Base-by-base conservation (phyloP, 148 eudicot species). In the Fagopyrum tataricum region DNA sequence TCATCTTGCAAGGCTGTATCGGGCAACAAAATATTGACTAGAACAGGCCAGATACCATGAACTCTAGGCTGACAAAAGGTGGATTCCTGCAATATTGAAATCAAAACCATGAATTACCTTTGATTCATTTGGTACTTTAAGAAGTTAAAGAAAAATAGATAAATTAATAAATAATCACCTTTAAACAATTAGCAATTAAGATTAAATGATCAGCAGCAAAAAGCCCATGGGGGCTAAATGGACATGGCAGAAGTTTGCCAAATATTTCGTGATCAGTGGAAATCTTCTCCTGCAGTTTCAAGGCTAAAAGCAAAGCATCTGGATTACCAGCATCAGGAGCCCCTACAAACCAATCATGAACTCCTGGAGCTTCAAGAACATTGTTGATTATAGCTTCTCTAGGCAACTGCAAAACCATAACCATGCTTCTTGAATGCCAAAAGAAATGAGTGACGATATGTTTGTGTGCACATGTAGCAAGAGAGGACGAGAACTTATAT, bases 51-150 rank as follows among this genome's bases (percentile, higher is more conserved):
- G 15, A 96, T 78, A 78, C 94, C 84, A 81, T 96, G 99, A 74
- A 92, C 90, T 78, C 97, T 87, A 39, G 99, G 97, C 80, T 87
- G 94, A 81, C 96, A 95, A 77, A 90, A 95, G 46, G 97, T 85
- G 20, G 97, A 90, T 72, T 91, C 96, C 97, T 90, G 92, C 78
- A 85, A 72, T 20, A 59, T 24, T 37, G 42, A 43, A 78, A 61
- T 47, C 59, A 49, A 70, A 14, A 17, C 37, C 44, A 43, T 41
- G 9, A 61, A 70, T 24, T 70, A 73, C 9, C 66, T 37, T 49
- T 43, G 42, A 17, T 53, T 75, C 47, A 6, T 61, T n/a, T 44
- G 15, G 10, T 0, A 46, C 39, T 12, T 17, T 13, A 53, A 37
- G 31, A 64, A 53, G n/a, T n/a, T n/a, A n/a, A n/a, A 71, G 37